Base-by-base conservation (phyloP, 805 yeast species). In the Vanderwaltozyma yarrowii region DNA sequence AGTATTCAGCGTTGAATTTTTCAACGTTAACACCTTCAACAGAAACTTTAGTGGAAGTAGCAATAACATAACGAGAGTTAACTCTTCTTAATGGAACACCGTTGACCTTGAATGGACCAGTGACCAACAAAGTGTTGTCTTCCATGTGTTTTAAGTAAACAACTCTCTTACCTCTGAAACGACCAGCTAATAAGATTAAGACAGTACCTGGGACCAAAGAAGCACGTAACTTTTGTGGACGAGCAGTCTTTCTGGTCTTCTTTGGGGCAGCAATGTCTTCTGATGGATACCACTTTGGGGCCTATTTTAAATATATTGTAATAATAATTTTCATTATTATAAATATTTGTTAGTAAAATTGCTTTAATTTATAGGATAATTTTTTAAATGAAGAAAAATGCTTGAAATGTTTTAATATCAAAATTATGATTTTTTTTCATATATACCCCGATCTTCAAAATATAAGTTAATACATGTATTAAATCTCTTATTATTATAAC, bases 1-100 rank as follows among this genome's bases (percentile, higher is more conserved):
- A 89, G 87, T 89, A 92, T 58, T 80, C 82, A 62, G 77, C 94
- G 70, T 80, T 76, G 80, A 83, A 89, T 73, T 89, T 92, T 63
- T 86, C 73, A 56, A 84, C 87, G 62, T 84, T 83, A 55, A 87
- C 85, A 52, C 79, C 69, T 42, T 76, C 74, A 54, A 89, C 80
- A 53, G 77, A 70, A 61, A 92, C 83, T 68, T 76, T 71, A 71
- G 98, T 92, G 56, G 96, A 86, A 65, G 98, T 89, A 62, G 96
- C 97, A 73, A 89, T 89, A 59, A 92, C 98, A 74, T 89, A 92
- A 71, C 95, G 85, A 60, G 96, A 80, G 70, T 89, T 92, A 59
- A 89, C 97, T 78, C 96, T 85, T 82, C 97, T 87, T 70, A 89
- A 78, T 69, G 98, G 97, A 57, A 89, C 98, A 76, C 98, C 98